phyloP scores from a whole-genome alignment of 371 early-diverging fungal genomes.

The Blastocladiella emersonii region DNA sequence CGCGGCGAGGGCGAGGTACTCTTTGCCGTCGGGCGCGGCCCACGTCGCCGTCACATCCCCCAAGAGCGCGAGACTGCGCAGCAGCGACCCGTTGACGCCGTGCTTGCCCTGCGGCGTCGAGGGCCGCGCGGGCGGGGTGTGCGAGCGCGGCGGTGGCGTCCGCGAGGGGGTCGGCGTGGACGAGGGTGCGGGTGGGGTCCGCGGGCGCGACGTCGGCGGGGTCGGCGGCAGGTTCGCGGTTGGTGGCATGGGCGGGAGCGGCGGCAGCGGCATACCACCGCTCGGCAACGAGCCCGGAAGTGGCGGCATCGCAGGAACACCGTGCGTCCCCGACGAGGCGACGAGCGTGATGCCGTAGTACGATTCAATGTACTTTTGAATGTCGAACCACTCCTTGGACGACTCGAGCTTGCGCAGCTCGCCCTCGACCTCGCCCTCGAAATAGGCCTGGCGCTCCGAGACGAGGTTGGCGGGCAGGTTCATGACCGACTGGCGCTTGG shows the following conservation, averaged over 20 bases:
- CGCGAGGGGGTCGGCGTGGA: not conserved
- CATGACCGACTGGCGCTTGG: not conserved
- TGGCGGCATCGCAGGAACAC: no score
- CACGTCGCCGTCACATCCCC: not conserved
- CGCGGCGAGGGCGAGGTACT: not conserved
- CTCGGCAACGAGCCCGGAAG: no score
- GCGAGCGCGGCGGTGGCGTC: not conserved
- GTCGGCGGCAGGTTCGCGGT: not conserved
- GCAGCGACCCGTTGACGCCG: not conserved
- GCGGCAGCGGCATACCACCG: no score
- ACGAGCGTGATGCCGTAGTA: constrained; percentile 3
- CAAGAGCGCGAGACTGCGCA: not conserved
- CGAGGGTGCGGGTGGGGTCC: no score
- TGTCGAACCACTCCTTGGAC: constrained; percentile 2
- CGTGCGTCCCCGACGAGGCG: not conserved
- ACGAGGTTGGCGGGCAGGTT: not conserved
- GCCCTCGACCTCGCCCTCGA: not conserved
- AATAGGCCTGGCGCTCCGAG: not conserved
- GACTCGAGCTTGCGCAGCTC: not conserved
- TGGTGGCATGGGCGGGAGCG: not conserved
- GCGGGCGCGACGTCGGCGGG: not conserved
- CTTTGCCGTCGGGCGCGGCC: not conserved
- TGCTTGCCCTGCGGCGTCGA: not conserved
- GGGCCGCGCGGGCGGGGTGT: not conserved
- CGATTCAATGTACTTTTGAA: constrained; percentile 5